Evolutionary conservation across 129 eudicot species (phyloP), one percentile per base, ranked within the genome.

Genomic region (Artemisia argyi): DNA sequence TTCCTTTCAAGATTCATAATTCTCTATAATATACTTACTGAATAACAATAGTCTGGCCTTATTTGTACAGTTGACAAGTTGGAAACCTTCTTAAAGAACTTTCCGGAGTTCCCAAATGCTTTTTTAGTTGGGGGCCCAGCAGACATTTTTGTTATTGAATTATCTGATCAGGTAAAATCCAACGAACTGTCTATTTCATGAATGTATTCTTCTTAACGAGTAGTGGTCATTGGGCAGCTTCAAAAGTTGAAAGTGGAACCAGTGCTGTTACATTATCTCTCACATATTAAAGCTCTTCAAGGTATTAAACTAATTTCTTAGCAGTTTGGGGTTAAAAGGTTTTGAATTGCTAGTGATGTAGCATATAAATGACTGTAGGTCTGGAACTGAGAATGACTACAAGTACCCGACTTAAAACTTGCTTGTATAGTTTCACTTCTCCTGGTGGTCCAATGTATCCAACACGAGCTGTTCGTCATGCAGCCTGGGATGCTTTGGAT

Each of bases 371-470:
- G 20, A 66, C 52, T 55, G 3, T 83, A 92, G 98, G 99, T 22
- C 67, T 94, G 78, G 97, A 94, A 60, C 78, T 94, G 60, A 81
- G 99, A 77, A 90, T 90, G 99, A 80, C 96, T 5, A 92, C 97
- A 4, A 90, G 96, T 54, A 94, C 99, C 44, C 80, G 97, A 77
- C 87, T 94, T 67, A 94, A 87, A 77, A 85, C 97, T 11, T 87
- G 97, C 74, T 81, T 94, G 85, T 94, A 94, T 76, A 94, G 99
- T 85, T 90, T 94, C 80, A 90, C 99, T 15, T 88, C 99, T 69
- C 99, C 99, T 3, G 99, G 99, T 79, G 99, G 96, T 52, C 99
- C 97, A 15, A 90, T 86, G 93, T 90, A 94, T 76, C 99, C 99
- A 56, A 94, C 99, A 58, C 79, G 99, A 84, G 88, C 88, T 69